These are phyloP conservation scores for Citrullus amarus DNA, from an alignment of 306 rosid species.

Conservation along the genomic window DNA sequence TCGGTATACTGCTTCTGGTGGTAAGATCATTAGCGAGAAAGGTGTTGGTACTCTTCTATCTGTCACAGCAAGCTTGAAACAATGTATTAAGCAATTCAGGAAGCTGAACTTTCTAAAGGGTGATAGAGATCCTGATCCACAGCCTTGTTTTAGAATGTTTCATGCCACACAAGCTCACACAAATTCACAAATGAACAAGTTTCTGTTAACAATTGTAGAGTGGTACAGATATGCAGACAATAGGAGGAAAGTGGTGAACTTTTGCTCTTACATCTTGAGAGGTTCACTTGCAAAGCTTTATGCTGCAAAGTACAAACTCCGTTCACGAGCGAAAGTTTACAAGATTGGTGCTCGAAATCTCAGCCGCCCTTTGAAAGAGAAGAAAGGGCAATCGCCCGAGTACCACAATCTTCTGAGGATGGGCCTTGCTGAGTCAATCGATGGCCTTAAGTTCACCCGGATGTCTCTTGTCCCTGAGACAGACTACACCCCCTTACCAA, in stretches of 20 bases:
- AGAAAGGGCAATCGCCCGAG: constrained; percentile 86
- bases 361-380: constrained; percentile 90
- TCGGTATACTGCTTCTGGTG: constrained; percentile 87
- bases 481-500: constrained; percentile 77
- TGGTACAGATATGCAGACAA: constrained; percentile 97
- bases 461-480: constrained; percentile 87
- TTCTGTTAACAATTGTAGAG: constrained; percentile 74
- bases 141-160: constrained; percentile 95
- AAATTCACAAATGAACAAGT: constrained; percentile 98
- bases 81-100: constrained; percentile 82
- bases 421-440: constrained; percentile 94
- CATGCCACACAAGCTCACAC: constrained; percentile 97
- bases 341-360: constrained; percentile 81
- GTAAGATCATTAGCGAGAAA: constrained; percentile 90
- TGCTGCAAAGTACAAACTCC: constrained; percentile 95
- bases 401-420: constrained; percentile 84
- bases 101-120: constrained; percentile 81
- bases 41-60: constrained; percentile 95
- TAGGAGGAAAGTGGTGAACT: constrained; percentile 79
- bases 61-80: constrained; percentile 87
- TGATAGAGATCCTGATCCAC: constrained; percentile 93
- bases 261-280: constrained; percentile 75
- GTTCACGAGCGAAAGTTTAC: constrained; percentile 91
- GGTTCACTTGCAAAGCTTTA: constrained; percentile 97
- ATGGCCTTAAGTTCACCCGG: constrained; percentile 86